Conservation (phyloP, 306 rosid species). For the Morella rubra region DNA sequence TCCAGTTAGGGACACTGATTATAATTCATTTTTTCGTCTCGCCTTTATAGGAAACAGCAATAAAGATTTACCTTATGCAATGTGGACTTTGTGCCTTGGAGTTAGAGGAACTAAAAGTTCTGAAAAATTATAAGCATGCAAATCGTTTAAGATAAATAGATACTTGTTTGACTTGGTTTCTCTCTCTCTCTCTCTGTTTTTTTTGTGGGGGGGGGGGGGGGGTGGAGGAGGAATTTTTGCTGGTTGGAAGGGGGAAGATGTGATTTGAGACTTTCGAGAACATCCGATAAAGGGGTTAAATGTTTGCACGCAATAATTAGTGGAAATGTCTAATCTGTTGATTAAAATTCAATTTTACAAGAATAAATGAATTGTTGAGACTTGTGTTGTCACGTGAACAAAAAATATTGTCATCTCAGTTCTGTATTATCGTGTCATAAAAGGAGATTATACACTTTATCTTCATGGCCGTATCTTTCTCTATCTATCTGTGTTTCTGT, state of each 20-base stretch:
- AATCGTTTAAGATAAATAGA: neutral
- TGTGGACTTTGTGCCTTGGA: neutral
- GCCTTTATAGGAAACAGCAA: neutral
- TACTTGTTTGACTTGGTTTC: neutral
- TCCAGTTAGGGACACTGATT: neutral
- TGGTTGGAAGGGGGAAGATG: no score
- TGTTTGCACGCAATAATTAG: no score
- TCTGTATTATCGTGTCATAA: no score
- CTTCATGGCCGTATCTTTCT: neutral
- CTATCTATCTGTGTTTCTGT: neutral
- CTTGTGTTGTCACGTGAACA: neutral
- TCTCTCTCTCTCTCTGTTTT: neutral
- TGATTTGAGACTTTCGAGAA: no score
- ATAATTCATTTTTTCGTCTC: neutral
- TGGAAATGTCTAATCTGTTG: neutral
- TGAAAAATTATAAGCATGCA: neutral
- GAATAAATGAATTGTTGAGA: neutral
- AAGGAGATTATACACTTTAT: neutral
- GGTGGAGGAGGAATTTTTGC: no score
- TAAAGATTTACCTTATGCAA: neutral
- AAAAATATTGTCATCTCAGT: neutral
- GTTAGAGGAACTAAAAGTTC: neutral
- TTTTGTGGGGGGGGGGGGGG: neutral
- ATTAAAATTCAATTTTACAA: neutral
- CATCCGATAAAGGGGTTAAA: no score